Percentiles rank a stretch among this genome's conserved stretches.
phyloP scores from a whole-genome alignment of 2,329 filamentous ascomycete genomes.

The Fusarium lateritium region DNA sequence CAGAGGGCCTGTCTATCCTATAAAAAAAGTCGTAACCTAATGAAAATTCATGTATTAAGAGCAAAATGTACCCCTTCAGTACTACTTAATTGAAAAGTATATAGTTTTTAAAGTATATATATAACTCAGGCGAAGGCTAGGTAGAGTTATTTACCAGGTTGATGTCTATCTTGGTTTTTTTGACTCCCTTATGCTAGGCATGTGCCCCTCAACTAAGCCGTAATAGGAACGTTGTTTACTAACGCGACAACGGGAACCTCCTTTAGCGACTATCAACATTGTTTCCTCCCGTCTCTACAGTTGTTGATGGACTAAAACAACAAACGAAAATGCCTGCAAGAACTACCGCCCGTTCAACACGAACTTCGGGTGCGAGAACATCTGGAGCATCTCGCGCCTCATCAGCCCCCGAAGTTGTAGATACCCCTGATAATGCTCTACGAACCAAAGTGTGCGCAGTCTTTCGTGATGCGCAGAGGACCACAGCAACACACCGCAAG shows the following conservation, averaged over 20 bases:
- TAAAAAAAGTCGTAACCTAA: too few relatives aligned
- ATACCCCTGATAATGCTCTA: constrained; percentile 78
- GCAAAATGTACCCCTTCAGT: too few relatives aligned
- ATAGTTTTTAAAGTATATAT: too few relatives aligned
- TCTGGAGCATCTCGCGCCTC: constrained; percentile 65
- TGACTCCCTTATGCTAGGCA: too few relatives aligned
- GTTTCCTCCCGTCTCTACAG: constrained; percentile 2
- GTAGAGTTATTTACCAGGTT: too few relatives aligned
- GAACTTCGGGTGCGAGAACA: constrained; percentile 61
- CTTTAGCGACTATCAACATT: constrained; percentile 19
- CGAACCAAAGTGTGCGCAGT: constrained; percentile 81
- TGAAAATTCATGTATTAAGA: too few relatives aligned
- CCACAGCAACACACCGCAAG: constrained; percentile 91
- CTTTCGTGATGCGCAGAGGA: constrained; percentile 88
- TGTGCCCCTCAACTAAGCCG: constrained; percentile 45
- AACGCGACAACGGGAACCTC: constrained; percentile 42
- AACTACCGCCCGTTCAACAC: constrained; percentile 62
- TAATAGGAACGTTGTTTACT: constrained; percentile 55
- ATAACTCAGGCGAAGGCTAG: too few relatives aligned
- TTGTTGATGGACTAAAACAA: constrained; percentile 18
- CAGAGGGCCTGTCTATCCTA: too few relatives aligned
- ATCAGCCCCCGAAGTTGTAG: constrained; percentile 79
- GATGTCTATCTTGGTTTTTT: too few relatives aligned
- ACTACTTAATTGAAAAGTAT: too few relatives aligned
- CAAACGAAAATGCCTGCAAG: constrained; percentile 64